phyloP scores from a whole-genome alignment of 192 early-diverging fungal genomes.

The Linderina pennispora region DNA sequence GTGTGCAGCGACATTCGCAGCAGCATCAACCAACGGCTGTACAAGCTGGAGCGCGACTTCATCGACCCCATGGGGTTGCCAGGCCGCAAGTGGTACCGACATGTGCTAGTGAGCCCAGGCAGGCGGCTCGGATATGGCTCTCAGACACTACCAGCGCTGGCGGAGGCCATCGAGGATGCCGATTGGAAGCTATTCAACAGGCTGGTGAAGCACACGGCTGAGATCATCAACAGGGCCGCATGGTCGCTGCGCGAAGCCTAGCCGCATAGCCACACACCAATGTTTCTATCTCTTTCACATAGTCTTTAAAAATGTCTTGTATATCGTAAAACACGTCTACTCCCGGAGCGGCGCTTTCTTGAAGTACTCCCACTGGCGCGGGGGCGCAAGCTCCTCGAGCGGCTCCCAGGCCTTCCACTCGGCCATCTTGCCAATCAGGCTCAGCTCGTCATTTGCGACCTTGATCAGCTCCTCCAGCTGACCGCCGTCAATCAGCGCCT shows the following conservation, averaged over 20 bases:
- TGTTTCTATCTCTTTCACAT: too few relatives aligned
- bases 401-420: constrained; percentile 90
- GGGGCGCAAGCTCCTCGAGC: constrained; percentile 68
- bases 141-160: constrained; percentile 39
- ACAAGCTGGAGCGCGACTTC: constrained; percentile 42
- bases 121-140: constrained; percentile 34
- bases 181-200: background rate
- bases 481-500: constrained; percentile 67
- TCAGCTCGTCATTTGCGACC: constrained; percentile 85
- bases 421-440: constrained; percentile 73
- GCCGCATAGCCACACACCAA: too few relatives aligned
- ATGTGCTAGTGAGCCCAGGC: constrained; percentile 47
- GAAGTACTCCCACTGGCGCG: constrained; percentile 77
- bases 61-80: constrained; percentile 37
- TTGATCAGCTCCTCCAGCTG: constrained; percentile 90
- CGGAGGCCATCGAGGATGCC: constrained; percentile 21
- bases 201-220: background rate
- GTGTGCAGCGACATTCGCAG: constrained; percentile 2
- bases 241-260: background rate
- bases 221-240: background rate
- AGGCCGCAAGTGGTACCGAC: constrained; percentile 49
- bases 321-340: too few relatives aligned
- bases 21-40: constrained; percentile 25
- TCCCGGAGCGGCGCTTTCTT: constrained; percentile 32
- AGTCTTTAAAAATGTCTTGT: too few relatives aligned